Conservation (phyloP, 2,329 filamentous ascomycete species). For the Claviceps purpurea region DNA sequence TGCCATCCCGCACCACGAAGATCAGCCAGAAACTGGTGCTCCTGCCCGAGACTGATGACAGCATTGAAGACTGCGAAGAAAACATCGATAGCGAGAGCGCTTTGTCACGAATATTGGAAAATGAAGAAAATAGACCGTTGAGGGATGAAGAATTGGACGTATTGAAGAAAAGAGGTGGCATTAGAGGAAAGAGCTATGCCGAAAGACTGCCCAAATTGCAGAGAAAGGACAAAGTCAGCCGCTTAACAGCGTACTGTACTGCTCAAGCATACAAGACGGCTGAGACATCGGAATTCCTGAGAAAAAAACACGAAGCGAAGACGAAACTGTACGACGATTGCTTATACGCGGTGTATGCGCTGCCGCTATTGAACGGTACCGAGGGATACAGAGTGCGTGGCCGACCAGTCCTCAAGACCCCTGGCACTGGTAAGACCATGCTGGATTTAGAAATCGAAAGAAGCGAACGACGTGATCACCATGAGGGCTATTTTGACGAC, state of each 20-base stretch:
- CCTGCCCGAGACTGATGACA: constrained; percentile 64
- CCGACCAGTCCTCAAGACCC: constrained; percentile 82
- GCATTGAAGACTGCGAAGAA: constrained; percentile 43
- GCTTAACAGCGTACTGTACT: constrained; percentile 92
- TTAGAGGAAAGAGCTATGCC: constrained; percentile 75
- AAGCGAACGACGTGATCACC: constrained; percentile 77
- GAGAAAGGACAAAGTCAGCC: constrained; percentile 72
- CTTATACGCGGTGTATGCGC: constrained; percentile 86
- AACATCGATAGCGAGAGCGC: constrained; percentile 35
- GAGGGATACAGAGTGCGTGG: constrained; percentile 83
- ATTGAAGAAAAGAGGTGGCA: constrained; percentile 47
- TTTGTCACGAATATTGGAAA: constrained; percentile 26
- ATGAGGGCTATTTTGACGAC: constrained; percentile 81
- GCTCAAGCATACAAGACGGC: constrained; percentile 87
- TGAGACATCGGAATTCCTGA: constrained; percentile 76
- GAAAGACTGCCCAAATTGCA: constrained; percentile 83
- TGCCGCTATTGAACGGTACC: constrained; percentile 71
- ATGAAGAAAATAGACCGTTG: constrained; percentile 51
- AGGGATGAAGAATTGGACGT: constrained; percentile 55
- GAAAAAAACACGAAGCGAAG: constrained; percentile 74
- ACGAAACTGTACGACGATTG: constrained; percentile 98
- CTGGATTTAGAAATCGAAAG: constrained; percentile 92
- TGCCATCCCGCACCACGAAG: constrained; percentile 83
- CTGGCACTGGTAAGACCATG: constrained; percentile 76
- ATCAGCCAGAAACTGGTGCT: constrained; percentile 95